These are phyloP conservation scores for Hypoxylon sp. DNA, from an alignment of 2,329 filamentous ascomycete genomes.

Conservation along the genomic window DNA sequence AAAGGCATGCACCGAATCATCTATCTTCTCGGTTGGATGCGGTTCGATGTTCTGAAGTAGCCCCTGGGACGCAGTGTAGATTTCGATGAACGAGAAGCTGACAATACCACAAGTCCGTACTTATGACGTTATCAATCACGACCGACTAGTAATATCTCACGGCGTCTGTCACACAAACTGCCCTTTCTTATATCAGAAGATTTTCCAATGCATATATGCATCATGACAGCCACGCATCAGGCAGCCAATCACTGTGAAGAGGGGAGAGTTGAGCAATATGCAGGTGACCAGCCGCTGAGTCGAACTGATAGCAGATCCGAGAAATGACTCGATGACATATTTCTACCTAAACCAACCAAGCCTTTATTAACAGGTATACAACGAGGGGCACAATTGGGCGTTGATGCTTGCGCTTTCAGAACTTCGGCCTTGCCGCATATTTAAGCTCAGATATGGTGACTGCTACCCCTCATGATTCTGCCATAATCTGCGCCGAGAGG, in stretches of 20 bases:
- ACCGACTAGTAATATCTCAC: background rate
- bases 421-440: background rate
- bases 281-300: constrained; percentile 19
- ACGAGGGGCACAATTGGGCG: background rate
- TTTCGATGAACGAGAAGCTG: background rate
- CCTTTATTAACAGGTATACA: background rate
- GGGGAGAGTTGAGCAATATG: constrained; percentile 21
- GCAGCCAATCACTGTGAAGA: constrained; percentile 33
- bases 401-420: background rate
- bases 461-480: constrained; percentile 11
- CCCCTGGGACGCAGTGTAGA: background rate
- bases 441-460: constrained; percentile 17
- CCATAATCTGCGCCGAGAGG: constrained; percentile 48
- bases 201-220: constrained; percentile 25
- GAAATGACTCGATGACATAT: background rate
- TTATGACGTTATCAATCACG: background rate
- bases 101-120: background rate
- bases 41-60: too few relatives aligned
- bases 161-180: constrained; percentile 7
- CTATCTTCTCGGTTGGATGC: too few relatives aligned
- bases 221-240: constrained; percentile 21
- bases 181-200: constrained; percentile 17
- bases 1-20: too few relatives aligned
- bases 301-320: constrained; percentile 8
- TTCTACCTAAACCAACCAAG: background rate